A percentile compares a stretch with the other conserved stretches of the same genome.
These are phyloP conservation scores for Phytophthora sp. DNA, from an alignment of 352 stramenopile species.

Conservation along the genomic window DNA sequence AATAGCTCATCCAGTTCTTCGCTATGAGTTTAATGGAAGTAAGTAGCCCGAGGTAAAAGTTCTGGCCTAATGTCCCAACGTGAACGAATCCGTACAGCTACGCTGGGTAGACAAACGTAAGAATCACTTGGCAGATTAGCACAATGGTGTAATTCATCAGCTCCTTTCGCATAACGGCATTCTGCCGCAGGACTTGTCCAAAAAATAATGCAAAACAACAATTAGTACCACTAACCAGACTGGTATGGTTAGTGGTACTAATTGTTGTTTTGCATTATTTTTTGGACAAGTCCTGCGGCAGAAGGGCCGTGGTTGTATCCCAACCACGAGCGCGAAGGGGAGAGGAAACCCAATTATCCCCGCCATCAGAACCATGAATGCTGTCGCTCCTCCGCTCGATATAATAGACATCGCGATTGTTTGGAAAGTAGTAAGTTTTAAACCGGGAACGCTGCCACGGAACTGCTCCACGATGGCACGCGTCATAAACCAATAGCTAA, in stretches of 20 bases:
- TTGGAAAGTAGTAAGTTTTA: conserved; percentile 6
- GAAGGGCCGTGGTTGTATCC: too few species aligned
- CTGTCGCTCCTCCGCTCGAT: conserved; percentile 18
- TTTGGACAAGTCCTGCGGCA: too few species aligned
- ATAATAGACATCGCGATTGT: conserved; percentile 11
- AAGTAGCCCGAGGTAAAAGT: conserved; percentile 32
- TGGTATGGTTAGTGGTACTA: too few species aligned
- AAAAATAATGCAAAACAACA: conserved; percentile 19
- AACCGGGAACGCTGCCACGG: conserved; percentile 4
- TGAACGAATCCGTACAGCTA: conserved; percentile 45
- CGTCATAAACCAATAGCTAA: conserved; percentile 9
- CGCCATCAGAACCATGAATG: conserved; percentile 33
- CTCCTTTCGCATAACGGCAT: conserved; percentile 1
- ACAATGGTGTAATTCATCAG: conserved; percentile 5
- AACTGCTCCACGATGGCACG: conserved; percentile 12
- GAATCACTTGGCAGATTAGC: background rate
- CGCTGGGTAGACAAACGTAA: conserved; percentile 42
- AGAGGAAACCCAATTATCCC: conserved; percentile 44
- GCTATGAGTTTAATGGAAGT: conserved; percentile 44
- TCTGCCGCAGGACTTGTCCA: background rate
- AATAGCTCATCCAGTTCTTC: conserved; percentile 42
- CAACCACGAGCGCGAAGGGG: conserved; percentile 41
- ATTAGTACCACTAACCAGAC: conserved; percentile 23
- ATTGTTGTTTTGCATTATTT: too few species aligned
- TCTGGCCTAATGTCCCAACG: conserved; percentile 18